phyloP scores from a whole-genome alignment of 2,329 filamentous ascomycete genomes.

The Trichophyton equinum region DNA sequence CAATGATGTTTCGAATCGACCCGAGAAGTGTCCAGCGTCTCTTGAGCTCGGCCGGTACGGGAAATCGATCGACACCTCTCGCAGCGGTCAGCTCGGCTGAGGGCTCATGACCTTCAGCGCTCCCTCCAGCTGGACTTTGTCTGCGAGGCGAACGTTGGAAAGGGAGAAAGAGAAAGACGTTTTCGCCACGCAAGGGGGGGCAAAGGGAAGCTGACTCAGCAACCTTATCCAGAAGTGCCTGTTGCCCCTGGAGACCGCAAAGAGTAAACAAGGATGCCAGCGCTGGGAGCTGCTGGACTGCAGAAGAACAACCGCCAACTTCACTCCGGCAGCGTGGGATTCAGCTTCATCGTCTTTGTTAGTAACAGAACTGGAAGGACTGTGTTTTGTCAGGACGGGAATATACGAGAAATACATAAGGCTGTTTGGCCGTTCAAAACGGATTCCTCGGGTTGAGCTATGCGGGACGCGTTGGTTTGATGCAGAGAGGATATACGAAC shows the following conservation, averaged over 20 bases:
- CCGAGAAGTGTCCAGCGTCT: not conserved
- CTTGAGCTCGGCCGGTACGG: not conserved
- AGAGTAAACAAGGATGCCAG: not conserved
- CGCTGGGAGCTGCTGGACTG: not conserved
- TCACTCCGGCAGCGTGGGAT: not conserved
- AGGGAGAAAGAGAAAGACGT: too few species aligned
- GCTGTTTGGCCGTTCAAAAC: not conserved
- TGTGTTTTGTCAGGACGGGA: not conserved
- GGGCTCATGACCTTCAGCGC: not conserved
- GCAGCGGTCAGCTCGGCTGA: not conserved
- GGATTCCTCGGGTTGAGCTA: not conserved
- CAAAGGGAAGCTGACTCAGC: not conserved
- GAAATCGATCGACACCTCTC: not conserved
- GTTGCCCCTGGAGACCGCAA: slow-evolving; percentile 1
- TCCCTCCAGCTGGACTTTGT: not conserved
- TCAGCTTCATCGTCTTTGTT: not conserved
- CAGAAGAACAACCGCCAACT: not conserved
- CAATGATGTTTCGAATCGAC: not conserved
- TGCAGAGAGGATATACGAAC: not conserved
- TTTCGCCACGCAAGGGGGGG: not conserved
- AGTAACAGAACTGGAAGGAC: not conserved
- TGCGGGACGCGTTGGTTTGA: not conserved
- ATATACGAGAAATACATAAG: not conserved
- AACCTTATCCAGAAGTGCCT: not conserved
- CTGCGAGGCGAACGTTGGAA: not conserved